These are phyloP conservation scores for Vaccinium vitisidaea DNA, from an alignment of 148 eudicot species.

Conservation along the genomic window DNA sequence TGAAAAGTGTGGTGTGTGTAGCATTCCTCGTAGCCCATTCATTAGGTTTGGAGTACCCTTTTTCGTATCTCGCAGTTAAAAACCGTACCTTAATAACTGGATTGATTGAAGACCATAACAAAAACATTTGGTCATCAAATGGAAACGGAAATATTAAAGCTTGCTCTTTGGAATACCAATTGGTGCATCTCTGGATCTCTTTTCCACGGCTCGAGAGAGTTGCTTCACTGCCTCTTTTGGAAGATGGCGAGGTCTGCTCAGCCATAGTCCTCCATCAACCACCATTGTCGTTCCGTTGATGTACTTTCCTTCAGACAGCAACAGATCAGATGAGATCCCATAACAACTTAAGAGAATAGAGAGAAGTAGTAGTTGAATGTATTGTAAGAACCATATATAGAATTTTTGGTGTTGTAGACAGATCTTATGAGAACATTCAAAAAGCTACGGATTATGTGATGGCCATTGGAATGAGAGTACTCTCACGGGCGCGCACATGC, in stretches of 20 bases:
- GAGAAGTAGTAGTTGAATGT: background rate
- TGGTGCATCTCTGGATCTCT: conserved; percentile 49
- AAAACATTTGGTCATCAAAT: background rate
- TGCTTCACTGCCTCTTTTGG: conserved; percentile 61
- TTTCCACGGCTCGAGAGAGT: conserved; percentile 62
- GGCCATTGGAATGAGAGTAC: background rate
- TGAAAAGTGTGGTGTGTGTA: too few relatives aligned
- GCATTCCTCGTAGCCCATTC: too few relatives aligned
- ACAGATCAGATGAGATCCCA: background rate
- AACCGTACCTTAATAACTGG: too few relatives aligned
- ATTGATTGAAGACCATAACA: too few relatives aligned
- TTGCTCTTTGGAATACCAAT: conserved; percentile 62
- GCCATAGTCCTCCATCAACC: conserved; percentile 72
- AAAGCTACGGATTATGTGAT: background rate
- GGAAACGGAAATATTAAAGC: conserved; percentile 25
- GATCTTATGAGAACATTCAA: background rate
- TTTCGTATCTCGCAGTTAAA: too few relatives aligned
- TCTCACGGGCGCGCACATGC: background rate
- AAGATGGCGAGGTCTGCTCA: conserved; percentile 55
- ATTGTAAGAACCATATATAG: background rate
- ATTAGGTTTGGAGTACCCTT: too few relatives aligned
- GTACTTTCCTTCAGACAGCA: conserved; percentile 46
- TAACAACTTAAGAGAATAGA: background rate
- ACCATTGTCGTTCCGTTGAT: conserved; percentile 57
- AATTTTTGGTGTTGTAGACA: background rate